Evolutionary conservation across 257 asterid species (phyloP).

Genomic region (Catharanthus roseus): DNA sequence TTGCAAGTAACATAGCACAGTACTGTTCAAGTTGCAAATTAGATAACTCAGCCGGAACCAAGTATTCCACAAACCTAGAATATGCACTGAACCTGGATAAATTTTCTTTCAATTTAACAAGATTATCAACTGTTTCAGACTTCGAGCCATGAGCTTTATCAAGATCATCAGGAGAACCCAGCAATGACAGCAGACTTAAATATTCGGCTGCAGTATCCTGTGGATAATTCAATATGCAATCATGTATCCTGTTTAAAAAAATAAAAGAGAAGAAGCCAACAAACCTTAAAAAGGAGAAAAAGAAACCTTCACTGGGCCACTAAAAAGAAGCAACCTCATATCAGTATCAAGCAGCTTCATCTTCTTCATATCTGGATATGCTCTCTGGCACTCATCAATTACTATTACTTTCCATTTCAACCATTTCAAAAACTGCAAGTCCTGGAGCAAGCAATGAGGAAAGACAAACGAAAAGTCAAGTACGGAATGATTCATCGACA

Average conservation of each 20-base stretch:
- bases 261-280: slow-evolving; percentile 3
- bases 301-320: slow-evolving; percentile 47
- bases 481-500: too few relatives aligned
- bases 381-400: slow-evolving; percentile 46
- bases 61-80: slow-evolving; percentile 71
- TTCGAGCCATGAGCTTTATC: slow-evolving; percentile 36
- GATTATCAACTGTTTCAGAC: slow-evolving; percentile 40
- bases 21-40: slow-evolving; percentile 82
- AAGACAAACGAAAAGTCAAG: slow-evolving; percentile 5
- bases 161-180: slow-evolving; percentile 36
- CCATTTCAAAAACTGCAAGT: slow-evolving; percentile 34
- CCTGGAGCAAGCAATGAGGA: slow-evolving; percentile 40
- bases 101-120: slow-evolving; percentile 39
- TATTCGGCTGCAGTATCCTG: slow-evolving; percentile 52
- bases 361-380: slow-evolving; percentile 31
- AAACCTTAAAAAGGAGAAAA: slow-evolving; percentile 13
- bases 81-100: slow-evolving; percentile 35
- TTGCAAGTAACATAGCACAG: slow-evolving; percentile 62
- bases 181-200: slow-evolving; percentile 43
- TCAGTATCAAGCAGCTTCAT: slow-evolving; percentile 41
- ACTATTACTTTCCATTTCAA: slow-evolving; percentile 54
- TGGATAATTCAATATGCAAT: not conserved
- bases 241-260: not conserved
- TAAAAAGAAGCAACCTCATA: slow-evolving; percentile 45
- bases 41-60: slow-evolving; percentile 83